Evolutionary conservation across 768 basidiomycete species (phyloP).

Genomic region (Agrocybe pediades): DNA sequence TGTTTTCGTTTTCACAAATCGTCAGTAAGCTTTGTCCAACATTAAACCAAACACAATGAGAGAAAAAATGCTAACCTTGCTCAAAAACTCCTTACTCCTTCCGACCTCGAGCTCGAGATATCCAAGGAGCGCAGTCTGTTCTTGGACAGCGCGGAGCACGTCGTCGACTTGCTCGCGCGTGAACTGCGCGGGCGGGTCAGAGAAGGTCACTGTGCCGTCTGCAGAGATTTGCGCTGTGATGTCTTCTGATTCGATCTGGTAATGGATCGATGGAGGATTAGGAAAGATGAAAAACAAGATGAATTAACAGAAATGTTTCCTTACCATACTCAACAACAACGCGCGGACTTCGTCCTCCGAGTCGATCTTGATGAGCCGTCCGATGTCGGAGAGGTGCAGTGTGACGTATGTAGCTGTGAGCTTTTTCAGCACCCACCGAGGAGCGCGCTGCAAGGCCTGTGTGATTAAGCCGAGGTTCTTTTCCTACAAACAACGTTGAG

Average conservation of each 20-base stretch:
- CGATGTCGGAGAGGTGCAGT: constrained; percentile 73
- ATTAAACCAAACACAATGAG: background rate
- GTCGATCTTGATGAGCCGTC: constrained; percentile 50
- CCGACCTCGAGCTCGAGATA: constrained; percentile 58
- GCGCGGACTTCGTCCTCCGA: constrained; percentile 55
- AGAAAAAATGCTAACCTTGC: constrained; percentile 50
- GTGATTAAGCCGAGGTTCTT: constrained; percentile 70
- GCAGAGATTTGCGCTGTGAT: constrained; percentile 70
- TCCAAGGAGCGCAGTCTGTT: constrained; percentile 49
- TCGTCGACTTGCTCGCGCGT: constrained; percentile 62
- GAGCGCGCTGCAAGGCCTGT: constrained; percentile 68
- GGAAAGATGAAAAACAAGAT: background rate
- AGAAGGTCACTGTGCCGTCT: constrained; percentile 74
- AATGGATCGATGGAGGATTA: background rate
- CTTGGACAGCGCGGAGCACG: constrained; percentile 55
- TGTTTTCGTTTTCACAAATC: background rate
- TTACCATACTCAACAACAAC: constrained; percentile 75
- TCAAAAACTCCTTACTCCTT: constrained; percentile 70
- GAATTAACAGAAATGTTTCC: constrained; percentile 1
- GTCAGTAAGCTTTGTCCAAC: background rate
- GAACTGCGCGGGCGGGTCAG: constrained; percentile 60
- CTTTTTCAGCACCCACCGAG: constrained; percentile 77
- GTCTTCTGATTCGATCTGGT: constrained; percentile 69
- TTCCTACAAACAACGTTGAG: constrained; percentile 64
- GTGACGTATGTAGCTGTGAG: constrained; percentile 85